A percentile compares a stretch with the other conserved stretches of the same genome.
These are phyloP conservation scores for Ceratocystis eucalypticola DNA, from an alignment of 2,329 filamentous ascomycete species.

Conservation along the genomic window DNA sequence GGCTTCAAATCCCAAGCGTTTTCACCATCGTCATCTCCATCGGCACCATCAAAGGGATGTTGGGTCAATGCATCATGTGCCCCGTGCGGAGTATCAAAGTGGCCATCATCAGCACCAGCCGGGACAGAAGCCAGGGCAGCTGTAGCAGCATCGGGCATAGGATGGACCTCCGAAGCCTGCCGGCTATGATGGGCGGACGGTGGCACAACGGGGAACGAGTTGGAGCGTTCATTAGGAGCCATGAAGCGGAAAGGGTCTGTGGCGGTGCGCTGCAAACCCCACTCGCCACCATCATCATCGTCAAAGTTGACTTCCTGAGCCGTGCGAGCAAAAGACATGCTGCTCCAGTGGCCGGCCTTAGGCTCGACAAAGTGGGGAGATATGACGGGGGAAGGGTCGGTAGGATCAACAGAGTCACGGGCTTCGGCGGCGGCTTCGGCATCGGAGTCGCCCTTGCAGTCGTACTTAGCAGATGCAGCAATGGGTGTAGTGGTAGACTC, in stretches of 20 bases:
- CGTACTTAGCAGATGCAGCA: neutral
- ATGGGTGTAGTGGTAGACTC: neutral
- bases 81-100: conserved; percentile 18
- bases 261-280: conserved; percentile 38
- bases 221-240: conserved; percentile 43
- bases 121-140: conserved; percentile 6
- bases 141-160: conserved; percentile 10
- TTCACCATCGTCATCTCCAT: conserved; percentile 5
- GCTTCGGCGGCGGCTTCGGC: neutral
- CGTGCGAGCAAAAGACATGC: conserved; percentile 49
- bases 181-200: conserved; percentile 12
- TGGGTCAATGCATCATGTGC: conserved; percentile 9
- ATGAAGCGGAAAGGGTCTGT: conserved; percentile 49
- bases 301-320: conserved; percentile 48
- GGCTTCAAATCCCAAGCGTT: conserved; percentile 14
- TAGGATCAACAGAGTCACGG: neutral
- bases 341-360: conserved; percentile 43
- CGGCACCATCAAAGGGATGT: neutral
- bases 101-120: neutral
- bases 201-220: conserved; percentile 49
- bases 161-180: conserved; percentile 2
- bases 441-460: neutral
- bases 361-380: conserved; percentile 22
- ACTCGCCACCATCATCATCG: conserved; percentile 48
- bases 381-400: conserved; percentile 9